phyloP scores from a whole-genome alignment of 176 grass and related monocot genomes.

The Lolium perenne region DNA sequence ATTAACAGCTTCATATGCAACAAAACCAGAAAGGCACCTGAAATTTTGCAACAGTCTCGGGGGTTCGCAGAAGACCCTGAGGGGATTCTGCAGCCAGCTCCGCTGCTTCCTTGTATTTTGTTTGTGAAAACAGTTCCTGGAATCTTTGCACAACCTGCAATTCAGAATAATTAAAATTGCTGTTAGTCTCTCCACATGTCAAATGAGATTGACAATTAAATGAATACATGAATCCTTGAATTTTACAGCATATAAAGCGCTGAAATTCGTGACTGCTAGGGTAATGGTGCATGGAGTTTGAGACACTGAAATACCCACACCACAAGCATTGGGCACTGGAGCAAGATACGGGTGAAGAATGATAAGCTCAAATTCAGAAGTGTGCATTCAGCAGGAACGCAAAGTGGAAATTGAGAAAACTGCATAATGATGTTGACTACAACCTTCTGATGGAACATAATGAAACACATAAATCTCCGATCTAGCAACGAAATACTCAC shows the following conservation, averaged over 20 bases:
- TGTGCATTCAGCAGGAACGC: not conserved
- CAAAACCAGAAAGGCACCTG: conserved; percentile 60
- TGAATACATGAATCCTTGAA: not conserved
- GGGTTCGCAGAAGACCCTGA: conserved; percentile 86
- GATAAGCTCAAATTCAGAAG: not conserved
- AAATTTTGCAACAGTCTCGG: conserved; percentile 94
- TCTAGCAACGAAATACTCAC: not conserved
- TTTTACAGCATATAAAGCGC: not conserved
- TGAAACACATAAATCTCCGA: not conserved
- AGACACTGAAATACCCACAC: conserved; percentile 22
- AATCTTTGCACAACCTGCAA: conserved; percentile 97
- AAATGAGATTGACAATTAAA: not conserved
- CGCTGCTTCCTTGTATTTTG: conserved; percentile 99
- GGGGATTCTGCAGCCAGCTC: conserved; percentile 97
- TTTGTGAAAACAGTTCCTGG: conserved; percentile 90
- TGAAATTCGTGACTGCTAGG: not conserved
- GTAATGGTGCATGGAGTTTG: not conserved
- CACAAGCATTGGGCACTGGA: not conserved
- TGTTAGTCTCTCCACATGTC: not conserved
- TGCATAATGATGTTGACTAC: conserved; percentile 8
- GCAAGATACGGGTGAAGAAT: conserved; percentile 1
- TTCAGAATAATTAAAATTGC: conserved; percentile 24
- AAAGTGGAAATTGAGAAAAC: not conserved
- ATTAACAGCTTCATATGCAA: conserved; percentile 3
- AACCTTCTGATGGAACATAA: not conserved